Conservation (phyloP, 2,329 filamentous ascomycete species). For the Ilyonectria destructans region DNA sequence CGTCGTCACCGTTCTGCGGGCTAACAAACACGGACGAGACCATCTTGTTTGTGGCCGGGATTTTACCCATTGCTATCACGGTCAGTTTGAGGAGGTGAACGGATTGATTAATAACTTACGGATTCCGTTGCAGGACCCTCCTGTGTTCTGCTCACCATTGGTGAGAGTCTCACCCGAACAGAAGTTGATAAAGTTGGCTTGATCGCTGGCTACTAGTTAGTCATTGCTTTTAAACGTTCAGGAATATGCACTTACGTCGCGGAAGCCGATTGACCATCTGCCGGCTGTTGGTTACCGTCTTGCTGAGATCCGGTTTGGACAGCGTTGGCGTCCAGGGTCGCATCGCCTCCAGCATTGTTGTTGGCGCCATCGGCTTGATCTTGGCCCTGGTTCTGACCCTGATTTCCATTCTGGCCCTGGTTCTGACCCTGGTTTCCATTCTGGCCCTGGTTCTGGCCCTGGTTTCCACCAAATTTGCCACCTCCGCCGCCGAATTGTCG, state of each 20-base stretch:
- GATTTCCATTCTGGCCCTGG: background rate
- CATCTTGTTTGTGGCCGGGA: conserved; percentile 71
- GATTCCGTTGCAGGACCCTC: conserved; percentile 77
- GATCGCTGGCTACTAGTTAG: conserved; percentile 62
- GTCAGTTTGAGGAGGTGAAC: conserved; percentile 36
- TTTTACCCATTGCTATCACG: conserved; percentile 70
- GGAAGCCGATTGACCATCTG: conserved; percentile 67
- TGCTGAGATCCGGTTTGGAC: conserved; percentile 67
- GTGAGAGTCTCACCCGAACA: conserved; percentile 70
- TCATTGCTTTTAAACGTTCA: background rate
- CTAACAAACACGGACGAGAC: conserved; percentile 70
- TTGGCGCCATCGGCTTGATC: conserved; percentile 44
- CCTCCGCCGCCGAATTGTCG: conserved; percentile 58
- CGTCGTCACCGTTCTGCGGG: conserved; percentile 67
- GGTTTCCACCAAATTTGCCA: conserved; percentile 37
- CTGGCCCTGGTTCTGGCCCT: conserved; percentile 41
- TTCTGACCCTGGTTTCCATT: conserved; percentile 44
- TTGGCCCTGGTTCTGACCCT: conserved; percentile 49
- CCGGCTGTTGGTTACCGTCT: conserved; percentile 63
- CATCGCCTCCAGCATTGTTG: conserved; percentile 51
- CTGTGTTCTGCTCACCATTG: conserved; percentile 72
- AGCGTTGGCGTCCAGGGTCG: conserved; percentile 58
- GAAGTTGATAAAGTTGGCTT: conserved; percentile 77
- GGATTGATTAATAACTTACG: conserved; percentile 59
- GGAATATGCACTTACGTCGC: conserved; percentile 61